Percentiles rank a stretch among this genome's conserved stretches.
phyloP scores from a whole-genome alignment of 1,284 basidiomycete species.

The Papiliotrema nemorosa region DNA sequence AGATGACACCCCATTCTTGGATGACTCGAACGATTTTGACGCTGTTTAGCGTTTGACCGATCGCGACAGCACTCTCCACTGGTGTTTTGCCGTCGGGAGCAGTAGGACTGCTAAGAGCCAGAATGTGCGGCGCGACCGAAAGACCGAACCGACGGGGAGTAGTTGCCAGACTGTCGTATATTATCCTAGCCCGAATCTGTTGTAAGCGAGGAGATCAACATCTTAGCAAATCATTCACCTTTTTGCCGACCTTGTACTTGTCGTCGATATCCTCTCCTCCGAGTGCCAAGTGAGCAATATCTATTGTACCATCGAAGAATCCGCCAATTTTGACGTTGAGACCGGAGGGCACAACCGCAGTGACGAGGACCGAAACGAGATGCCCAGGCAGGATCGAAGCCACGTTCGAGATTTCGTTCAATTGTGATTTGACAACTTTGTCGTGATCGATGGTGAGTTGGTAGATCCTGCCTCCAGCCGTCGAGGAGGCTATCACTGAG shows the following conservation, averaged over 20 bases:
- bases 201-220: not conserved
- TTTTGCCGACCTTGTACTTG: constrained; percentile 73
- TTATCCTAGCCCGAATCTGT: constrained; percentile 72
- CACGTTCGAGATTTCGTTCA: constrained; percentile 73
- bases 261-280: constrained; percentile 53
- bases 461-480: constrained; percentile 49
- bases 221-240: too few relatives aligned
- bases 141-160: constrained; percentile 78
- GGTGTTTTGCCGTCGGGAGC: constrained; percentile 36
- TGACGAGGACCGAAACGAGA: constrained; percentile 80
- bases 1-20: constrained; percentile 73
- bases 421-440: constrained; percentile 52
- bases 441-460: constrained; percentile 52
- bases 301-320: constrained; percentile 89
- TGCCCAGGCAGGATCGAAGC: constrained; percentile 81
- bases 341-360: constrained; percentile 71
- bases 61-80: constrained; percentile 61
- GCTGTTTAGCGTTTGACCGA: constrained; percentile 68
- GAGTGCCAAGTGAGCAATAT: constrained; percentile 67
- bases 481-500: constrained; percentile 61
- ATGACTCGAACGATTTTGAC: constrained; percentile 73
- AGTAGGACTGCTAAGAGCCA: constrained; percentile 55
- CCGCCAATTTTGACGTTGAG: constrained; percentile 87
- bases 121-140: constrained; percentile 68
- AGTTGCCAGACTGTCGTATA: constrained; percentile 72